Base-by-base conservation (phyloP, 2,329 filamentous ascomycete genomes). In the Alternaria angustiovoidea region DNA sequence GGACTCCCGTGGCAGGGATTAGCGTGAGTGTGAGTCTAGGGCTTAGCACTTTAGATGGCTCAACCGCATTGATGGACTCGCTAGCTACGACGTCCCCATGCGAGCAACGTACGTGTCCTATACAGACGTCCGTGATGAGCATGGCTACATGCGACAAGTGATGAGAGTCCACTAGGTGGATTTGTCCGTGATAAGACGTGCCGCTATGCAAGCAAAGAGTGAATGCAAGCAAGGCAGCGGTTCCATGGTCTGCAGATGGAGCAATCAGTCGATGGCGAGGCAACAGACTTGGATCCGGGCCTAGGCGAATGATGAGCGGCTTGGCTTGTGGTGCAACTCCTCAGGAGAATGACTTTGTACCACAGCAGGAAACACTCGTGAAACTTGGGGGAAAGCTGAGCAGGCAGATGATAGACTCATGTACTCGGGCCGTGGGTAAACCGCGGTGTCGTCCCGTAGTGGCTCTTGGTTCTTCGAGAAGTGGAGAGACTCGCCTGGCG, bases 21-120 rank as follows among this genome's bases (percentile, higher is more conserved):
- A 30, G 22, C 39, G 51, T 43, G 42, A 56, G 38, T 49, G 42
- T 43, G n/a, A 57, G 54, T 42, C 61, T 39, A 51, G 30, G 53
- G 53, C 51, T 53, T 60, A 57, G 61, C 53, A 42, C 58, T 61
- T 57, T 57, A 54, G 49, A 61, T 63, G 61, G 57, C 57, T 61
- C 53, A 54, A 57, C 60, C 51, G 48, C 55, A 36, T 62, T 26
- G 44, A 52, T 59, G 55, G 59, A 55, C 55, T 59, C 56, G 59
- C 59, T 62, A 51, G 51, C 28, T 62, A 36, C 48, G 32, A 43
- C 36, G 48, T 56, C 52, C 30, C 52, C 36, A 49, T 55, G 48
- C 51, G 39, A 41, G 44, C 51, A 39, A 41, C 43, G 26, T 46
- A 54, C 46, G 24, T 47, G 53, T 58, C 38, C 46, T 49, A 49